Evolutionary conservation across 495 filamentous ascomycete genomes (phyloP).

Genomic region (Lepidopterella palustris): DNA sequence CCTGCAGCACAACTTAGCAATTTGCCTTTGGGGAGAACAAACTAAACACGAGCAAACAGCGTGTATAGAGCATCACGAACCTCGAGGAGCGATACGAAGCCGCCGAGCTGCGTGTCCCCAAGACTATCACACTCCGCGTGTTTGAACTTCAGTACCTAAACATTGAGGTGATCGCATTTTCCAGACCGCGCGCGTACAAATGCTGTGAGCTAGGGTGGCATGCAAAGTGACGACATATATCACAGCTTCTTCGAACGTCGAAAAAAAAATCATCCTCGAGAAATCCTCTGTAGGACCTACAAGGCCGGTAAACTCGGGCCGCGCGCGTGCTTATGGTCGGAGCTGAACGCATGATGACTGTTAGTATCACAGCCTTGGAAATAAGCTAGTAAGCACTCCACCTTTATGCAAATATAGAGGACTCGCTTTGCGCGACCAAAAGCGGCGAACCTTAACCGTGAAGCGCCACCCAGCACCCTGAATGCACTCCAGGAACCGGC

Average conservation of each 20-base stretch:
- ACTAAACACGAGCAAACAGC: background rate
- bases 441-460: no score
- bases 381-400: background rate
- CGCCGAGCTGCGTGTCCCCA: background rate
- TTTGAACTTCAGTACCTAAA: background rate
- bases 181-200: background rate
- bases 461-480: no score
- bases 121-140: background rate
- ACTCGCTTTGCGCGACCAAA: background rate
- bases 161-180: background rate
- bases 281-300: background rate
- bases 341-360: background rate
- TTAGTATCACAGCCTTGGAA: background rate
- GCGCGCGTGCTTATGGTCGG: background rate
- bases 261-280: background rate
- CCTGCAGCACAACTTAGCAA: background rate
- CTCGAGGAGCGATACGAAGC: background rate
- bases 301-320: background rate
- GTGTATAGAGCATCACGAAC: background rate
- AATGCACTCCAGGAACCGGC: no score
- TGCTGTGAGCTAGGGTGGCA: background rate
- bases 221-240: conserved; percentile 4
- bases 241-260: background rate
- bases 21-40: background rate
- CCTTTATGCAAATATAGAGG: background rate